Evolutionary conservation across 106 monocot genomes (phyloP).

Genomic region (Allium cepa): DNA sequence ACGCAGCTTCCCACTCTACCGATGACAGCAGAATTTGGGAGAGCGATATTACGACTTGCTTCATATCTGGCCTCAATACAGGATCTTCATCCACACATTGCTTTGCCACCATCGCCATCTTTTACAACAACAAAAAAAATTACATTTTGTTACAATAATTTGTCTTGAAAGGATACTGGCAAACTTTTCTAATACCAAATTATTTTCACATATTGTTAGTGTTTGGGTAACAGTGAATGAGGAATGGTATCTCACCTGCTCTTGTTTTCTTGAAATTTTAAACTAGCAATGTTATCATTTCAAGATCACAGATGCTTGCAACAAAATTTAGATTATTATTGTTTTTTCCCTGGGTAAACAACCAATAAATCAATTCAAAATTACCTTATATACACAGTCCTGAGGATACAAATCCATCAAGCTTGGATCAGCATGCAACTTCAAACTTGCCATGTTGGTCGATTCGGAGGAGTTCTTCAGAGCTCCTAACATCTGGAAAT

Average conservation of each 20-base stretch:
- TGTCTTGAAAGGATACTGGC: not conserved
- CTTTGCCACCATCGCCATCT: slow-evolving; percentile 91
- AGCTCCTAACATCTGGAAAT: slow-evolving; percentile 71
- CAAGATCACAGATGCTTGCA: too few species aligned
- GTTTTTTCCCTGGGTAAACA: not conserved
- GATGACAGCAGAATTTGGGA: slow-evolving; percentile 88
- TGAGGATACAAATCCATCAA: slow-evolving; percentile 82
- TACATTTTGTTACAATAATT: not conserved
- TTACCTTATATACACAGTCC: slow-evolving; percentile 89
- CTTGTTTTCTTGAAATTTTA: too few species aligned
- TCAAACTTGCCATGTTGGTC: slow-evolving; percentile 66
- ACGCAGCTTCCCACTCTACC: slow-evolving; percentile 85
- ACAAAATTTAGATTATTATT: too few species aligned
- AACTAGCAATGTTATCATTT: too few species aligned
- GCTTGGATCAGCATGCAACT: slow-evolving; percentile 71
- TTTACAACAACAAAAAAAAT: not conserved
- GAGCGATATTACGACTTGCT: slow-evolving; percentile 86
- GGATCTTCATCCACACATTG: slow-evolving; percentile 97
- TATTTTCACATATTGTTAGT: too few species aligned
- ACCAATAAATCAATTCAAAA: slow-evolving; percentile 4
- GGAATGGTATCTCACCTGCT: too few species aligned
- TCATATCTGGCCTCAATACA: slow-evolving; percentile 84
- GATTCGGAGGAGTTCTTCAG: slow-evolving; percentile 68
- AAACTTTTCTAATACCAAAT: not conserved
- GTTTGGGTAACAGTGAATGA: too few species aligned